Conservation (phyloP, 495 filamentous ascomycete genomes). For the Penicillium angulare region DNA sequence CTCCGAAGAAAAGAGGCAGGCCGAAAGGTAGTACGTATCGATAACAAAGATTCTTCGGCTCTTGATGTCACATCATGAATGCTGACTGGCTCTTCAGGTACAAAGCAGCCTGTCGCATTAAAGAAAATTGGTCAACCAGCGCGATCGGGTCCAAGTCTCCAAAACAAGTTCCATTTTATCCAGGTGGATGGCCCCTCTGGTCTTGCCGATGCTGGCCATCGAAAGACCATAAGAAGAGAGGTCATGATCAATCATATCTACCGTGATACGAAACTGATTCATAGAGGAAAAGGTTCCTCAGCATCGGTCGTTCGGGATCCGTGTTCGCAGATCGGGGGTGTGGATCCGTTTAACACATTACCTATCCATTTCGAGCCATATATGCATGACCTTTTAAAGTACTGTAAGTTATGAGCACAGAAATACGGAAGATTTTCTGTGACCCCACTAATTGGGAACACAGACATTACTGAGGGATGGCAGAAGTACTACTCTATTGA, state of each 20-base stretch:
- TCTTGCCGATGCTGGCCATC: background rate
- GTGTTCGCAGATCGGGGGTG: background rate
- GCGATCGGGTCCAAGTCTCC: too few relatives aligned
- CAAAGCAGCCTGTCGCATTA: background rate
- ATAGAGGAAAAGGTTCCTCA: background rate
- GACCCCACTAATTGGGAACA: background rate
- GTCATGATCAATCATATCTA: conserved; percentile 4
- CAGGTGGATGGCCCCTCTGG: background rate
- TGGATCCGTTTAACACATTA: conserved; percentile 1
- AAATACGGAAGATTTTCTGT: background rate
- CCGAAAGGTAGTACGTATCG: conserved; percentile 1
- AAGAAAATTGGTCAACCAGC: too few relatives aligned
- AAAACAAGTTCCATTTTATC: background rate
- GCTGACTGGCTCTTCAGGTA: background rate
- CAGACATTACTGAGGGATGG: conserved; percentile 4
- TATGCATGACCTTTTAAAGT: background rate
- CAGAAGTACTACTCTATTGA: conserved; percentile 4
- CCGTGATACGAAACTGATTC: background rate
- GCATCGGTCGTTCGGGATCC: too few relatives aligned
- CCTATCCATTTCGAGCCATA: conserved; percentile 1
- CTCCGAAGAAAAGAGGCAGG: conserved; percentile 1
- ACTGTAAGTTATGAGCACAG: background rate
- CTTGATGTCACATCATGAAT: too few relatives aligned
- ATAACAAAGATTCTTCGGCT: too few relatives aligned
- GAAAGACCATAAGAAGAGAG: conserved; percentile 1